Conservation (phyloP, 2,329 filamentous ascomycete species). For the Dactylellina drechsleri region DNA sequence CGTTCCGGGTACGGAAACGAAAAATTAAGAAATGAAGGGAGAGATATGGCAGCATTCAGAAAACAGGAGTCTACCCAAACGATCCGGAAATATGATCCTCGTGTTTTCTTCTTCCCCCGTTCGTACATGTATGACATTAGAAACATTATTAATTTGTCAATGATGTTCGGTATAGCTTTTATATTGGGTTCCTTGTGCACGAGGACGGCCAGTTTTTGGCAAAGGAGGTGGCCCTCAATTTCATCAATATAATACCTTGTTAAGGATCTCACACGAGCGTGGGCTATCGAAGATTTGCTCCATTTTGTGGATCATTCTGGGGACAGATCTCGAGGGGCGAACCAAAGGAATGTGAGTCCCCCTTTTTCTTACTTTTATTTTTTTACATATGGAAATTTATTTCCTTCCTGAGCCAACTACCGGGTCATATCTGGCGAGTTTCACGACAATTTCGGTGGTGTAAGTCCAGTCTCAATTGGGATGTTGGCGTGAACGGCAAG, state of each 20-base stretch:
- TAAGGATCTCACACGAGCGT: no score
- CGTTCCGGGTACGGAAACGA: conserved; percentile 29
- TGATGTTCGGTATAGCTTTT: no score
- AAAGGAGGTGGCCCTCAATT: no score
- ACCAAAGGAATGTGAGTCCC: conserved; percentile 22
- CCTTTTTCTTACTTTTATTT: not conserved
- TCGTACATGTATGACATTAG: not conserved
- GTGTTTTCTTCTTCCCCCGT: no score
- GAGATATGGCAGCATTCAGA: no score
- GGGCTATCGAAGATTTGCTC: no score
- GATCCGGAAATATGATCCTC: no score
- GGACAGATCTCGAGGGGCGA: no score
- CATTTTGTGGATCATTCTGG: no score
- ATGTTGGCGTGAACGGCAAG: conserved; percentile 25
- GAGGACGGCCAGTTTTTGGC: not conserved
- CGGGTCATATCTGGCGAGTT: conserved; percentile 27
- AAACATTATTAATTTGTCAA: no score
- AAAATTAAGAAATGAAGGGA: conserved; percentile 3
- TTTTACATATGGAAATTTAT: conserved; percentile 3
- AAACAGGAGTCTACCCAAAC: no score
- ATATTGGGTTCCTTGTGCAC: not conserved
- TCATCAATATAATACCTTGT: no score
- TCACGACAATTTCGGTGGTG: conserved; percentile 19
- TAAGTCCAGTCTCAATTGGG: conserved; percentile 26
- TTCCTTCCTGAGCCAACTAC: conserved; percentile 20